These are phyloP conservation scores for Diplogelasinospora grovesii DNA, from an alignment of 495 filamentous ascomycete species.

Conservation along the genomic window DNA sequence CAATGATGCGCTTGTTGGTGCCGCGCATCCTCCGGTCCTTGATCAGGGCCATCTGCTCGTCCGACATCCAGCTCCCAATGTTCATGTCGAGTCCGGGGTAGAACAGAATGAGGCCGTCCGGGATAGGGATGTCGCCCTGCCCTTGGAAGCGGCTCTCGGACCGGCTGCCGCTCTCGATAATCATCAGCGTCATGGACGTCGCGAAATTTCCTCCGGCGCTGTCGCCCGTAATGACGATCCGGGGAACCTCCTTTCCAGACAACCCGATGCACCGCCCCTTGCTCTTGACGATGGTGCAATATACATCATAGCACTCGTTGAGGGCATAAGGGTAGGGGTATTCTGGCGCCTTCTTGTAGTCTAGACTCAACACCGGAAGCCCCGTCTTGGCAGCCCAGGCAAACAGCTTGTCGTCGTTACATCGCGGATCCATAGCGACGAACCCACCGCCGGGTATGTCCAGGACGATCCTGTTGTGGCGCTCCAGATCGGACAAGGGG, in stretches of 20 bases:
- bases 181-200: slow-evolving; percentile 75
- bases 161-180: slow-evolving; percentile 62
- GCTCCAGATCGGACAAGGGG: slow-evolving; percentile 63
- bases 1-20: slow-evolving; percentile 68
- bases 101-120: slow-evolving; percentile 75
- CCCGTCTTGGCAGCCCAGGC: slow-evolving; percentile 82
- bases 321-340: slow-evolving; percentile 91
- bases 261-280: slow-evolving; percentile 77
- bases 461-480: slow-evolving; percentile 74
- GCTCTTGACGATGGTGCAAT: slow-evolving; percentile 69
- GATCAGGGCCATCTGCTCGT: slow-evolving; percentile 93
- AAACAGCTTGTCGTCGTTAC: slow-evolving; percentile 86
- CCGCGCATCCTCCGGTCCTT: slow-evolving; percentile 71
- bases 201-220: slow-evolving; percentile 91
- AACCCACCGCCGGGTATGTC: slow-evolving; percentile 94
- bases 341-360: slow-evolving; percentile 93
- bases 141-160: slow-evolving; percentile 50
- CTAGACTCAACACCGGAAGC: slow-evolving; percentile 78
- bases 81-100: slow-evolving; percentile 93
- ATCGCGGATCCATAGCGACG: slow-evolving; percentile 88
- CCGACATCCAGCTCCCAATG: slow-evolving; percentile 98
- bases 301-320: slow-evolving; percentile 95
- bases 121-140: slow-evolving; percentile 60
- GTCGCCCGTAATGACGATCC: slow-evolving; percentile 79
- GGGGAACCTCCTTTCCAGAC: slow-evolving; percentile 62